Evolutionary conservation across 2,329 filamentous ascomycete genomes (phyloP).

Genomic region (Lomentospora prolificans): DNA sequence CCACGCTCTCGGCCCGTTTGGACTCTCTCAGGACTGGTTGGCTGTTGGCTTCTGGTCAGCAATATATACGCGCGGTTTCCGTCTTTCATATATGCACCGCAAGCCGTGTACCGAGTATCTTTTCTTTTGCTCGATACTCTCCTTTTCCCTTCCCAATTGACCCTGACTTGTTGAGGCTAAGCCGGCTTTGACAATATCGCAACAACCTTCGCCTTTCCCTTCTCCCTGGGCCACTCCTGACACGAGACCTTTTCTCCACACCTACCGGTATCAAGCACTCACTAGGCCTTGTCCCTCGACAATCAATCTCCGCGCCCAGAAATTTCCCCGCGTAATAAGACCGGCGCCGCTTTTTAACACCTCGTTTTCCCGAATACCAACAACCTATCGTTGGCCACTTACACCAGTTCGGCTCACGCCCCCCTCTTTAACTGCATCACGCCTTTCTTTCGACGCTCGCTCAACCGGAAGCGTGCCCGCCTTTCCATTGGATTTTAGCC

Average conservation of each 20-base stretch:
- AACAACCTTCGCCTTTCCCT: not conserved
- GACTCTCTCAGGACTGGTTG: not conserved
- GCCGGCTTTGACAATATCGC: slow-evolving; percentile 1
- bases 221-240: not conserved
- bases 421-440: not conserved
- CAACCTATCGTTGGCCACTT: not conserved
- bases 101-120: not conserved
- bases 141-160: not conserved
- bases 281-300: not conserved
- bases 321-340: slow-evolving; percentile 3
- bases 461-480: not conserved
- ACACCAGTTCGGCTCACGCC: slow-evolving; percentile 1
- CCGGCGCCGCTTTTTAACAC: slow-evolving; percentile 4
- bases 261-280: not conserved
- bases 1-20: slow-evolving; percentile 1
- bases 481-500: not conserved
- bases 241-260: not conserved
- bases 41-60: not conserved
- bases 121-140: not conserved
- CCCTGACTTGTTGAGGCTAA: not conserved
- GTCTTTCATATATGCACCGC: not conserved
- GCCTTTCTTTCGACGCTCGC: slow-evolving; percentile 1
- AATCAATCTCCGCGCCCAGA: not conserved
- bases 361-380: not conserved
- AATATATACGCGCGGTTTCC: not conserved